Base-by-base conservation (phyloP, 305 asterid genomes). In the Solanum chacoense region DNA sequence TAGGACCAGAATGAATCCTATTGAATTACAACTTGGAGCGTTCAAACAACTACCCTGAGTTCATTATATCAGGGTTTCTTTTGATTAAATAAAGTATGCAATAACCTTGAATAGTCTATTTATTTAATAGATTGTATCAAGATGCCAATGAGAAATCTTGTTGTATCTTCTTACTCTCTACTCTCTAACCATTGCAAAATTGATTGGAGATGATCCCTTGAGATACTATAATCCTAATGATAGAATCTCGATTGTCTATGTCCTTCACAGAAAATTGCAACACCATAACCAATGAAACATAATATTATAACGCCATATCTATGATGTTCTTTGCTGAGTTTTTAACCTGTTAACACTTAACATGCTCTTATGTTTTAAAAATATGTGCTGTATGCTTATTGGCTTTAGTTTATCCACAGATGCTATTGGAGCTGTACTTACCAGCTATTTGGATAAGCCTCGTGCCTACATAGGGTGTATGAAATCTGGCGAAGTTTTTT, bases 401-500 rank as follows among this genome's bases (percentile, higher is more conserved):
- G 20, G 8, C 86, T 76, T 45, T 75, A 38, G 67, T 77, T 40
- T 87, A 89, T 87, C 63, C 88, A 85, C 93, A 96, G 98, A 96
- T 92, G 94, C 94, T 89, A 95, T 96, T 87, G 98, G 96, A 85
- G 87, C 95, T 34, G 93, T 93, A 88, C 96, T 96, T 87, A 91
- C 98, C 63, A 93, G 92, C 90, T 94, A 95, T 92, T 91, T 95
- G 93, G 96, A 95, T 87, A 94, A 95, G 91, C 94, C 94, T 88
- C 96, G 93, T 77, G 95, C 86, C 76, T 96, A 96, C 92, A 90
- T 96, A 86, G 98, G 99, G 87, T 96, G 99, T 91, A 96, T 96
- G 99, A 95, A 96, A 92, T 95, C 99, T 0, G 99, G 99, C 80
- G 96, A 95, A 94, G 98, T 95, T 89, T 93, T 95, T 91, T 94